A percentile compares a stretch with the other conserved stretches of the same genome.
Conservation (phyloP, 176 grass and related monocot species). For the Urochloa ruziziensis region DNA sequence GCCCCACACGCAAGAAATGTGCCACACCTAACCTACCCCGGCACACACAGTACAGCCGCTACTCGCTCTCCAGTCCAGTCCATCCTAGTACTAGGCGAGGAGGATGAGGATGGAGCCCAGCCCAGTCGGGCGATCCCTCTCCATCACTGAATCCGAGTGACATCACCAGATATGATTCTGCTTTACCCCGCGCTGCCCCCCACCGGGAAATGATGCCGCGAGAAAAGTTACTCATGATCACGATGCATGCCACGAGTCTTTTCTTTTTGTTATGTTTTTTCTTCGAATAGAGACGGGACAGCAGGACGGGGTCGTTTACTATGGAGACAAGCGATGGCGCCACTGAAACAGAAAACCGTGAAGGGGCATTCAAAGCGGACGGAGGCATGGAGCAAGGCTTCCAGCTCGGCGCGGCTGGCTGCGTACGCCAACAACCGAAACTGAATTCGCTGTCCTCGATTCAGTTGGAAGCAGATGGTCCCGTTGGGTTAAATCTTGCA, state of each 20-base stretch:
- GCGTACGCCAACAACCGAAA: background rate
- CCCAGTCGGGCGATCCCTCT: background rate
- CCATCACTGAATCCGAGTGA: slow-evolving; percentile 5
- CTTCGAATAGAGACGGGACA: background rate
- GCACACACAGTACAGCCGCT: background rate
- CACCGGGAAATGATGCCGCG: slow-evolving; percentile 26
- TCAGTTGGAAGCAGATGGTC: background rate
- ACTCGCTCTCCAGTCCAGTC: background rate
- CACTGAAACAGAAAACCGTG: slow-evolving; percentile 2
- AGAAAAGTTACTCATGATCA: slow-evolving; percentile 28
- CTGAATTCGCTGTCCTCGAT: slow-evolving; percentile 7
- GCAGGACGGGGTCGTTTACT: background rate
- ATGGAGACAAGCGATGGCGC: background rate
- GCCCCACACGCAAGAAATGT: slow-evolving; percentile 32
- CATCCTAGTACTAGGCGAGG: background rate
- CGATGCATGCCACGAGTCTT: background rate
- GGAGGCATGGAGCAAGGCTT: background rate
- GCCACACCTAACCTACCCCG: slow-evolving; percentile 33
- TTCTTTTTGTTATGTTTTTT: background rate
- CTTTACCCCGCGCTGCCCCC: slow-evolving; percentile 24
- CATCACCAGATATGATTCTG: slow-evolving; percentile 30
- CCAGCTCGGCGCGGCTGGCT: background rate
- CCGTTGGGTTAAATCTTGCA: background rate
- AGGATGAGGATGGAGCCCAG: background rate
- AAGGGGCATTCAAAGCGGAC: background rate